Percentiles rank a stretch among this genome's conserved stretches.
phyloP scores from a whole-genome alignment of 345 rosid species.

The Geranium rotundifolium region DNA sequence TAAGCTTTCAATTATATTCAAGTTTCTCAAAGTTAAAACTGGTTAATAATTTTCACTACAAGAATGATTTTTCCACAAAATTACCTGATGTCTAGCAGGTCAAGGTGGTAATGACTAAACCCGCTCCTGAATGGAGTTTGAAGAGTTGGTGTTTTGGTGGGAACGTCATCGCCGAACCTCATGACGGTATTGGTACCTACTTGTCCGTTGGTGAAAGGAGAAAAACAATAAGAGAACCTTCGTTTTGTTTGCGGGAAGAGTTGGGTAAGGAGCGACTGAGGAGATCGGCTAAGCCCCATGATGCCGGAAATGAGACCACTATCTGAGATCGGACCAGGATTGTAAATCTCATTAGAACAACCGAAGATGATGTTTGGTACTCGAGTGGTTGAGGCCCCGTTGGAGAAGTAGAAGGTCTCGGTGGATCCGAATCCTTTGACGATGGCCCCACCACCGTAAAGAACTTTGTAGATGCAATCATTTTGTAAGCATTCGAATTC shows the following conservation, averaged over 20 bases:
- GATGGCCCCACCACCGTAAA: background rate
- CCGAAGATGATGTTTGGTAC: constrained; percentile 11
- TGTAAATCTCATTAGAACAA: constrained; percentile 9
- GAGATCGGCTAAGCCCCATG: constrained; percentile 8
- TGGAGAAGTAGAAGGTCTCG: constrained; percentile 8
- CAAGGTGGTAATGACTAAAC: no score
- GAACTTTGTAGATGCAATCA: constrained; percentile 4
- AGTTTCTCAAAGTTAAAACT: no score
- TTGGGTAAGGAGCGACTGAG: constrained; percentile 6
- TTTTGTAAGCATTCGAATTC: constrained; percentile 5
- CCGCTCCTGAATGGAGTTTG: no score
- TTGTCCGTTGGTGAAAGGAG: no score
- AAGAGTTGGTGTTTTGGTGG: no score
- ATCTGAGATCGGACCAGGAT: background rate
- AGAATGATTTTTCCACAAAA: no score
- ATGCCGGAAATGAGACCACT: constrained; percentile 7
- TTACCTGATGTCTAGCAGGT: no score
- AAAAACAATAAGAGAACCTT: constrained; percentile 9
- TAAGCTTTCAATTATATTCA: no score
- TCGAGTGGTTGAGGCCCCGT: no score
- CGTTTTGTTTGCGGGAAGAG: background rate
- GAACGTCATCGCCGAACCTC: no score
- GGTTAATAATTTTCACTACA: no score
- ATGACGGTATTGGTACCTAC: no score
- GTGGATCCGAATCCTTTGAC: constrained; percentile 10